A percentile compares a stretch with the other conserved stretches of the same genome.
These are phyloP conservation scores for Gillenia trifoliata DNA, from an alignment of 306 rosid genomes.

Conservation along the genomic window DNA sequence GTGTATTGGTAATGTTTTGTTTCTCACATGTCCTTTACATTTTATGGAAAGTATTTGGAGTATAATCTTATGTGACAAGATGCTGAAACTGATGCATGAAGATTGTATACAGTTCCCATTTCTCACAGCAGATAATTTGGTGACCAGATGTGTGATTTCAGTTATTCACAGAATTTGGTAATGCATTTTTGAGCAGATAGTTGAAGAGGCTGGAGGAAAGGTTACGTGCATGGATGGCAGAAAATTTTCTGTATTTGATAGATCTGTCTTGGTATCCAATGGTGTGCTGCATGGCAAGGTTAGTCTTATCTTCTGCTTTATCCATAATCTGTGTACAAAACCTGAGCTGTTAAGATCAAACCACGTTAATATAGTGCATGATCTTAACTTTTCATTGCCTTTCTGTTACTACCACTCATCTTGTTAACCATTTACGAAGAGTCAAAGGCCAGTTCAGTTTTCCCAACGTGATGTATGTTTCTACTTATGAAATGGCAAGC, in stretches of 20 bases:
- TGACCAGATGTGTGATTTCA: background rate
- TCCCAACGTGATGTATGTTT: background rate
- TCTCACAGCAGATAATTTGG: background rate
- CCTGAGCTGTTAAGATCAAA: background rate
- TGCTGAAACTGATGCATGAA: background rate
- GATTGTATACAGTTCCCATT: background rate
- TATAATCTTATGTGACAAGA: background rate
- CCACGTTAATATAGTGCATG: background rate
- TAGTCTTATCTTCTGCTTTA: conserved; percentile 15
- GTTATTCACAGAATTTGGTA: background rate
- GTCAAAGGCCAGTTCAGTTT: background rate
- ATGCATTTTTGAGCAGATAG: conserved; percentile 47
- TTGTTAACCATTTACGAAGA: background rate
- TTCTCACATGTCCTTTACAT: background rate
- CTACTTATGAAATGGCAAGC: background rate
- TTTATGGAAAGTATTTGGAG: background rate
- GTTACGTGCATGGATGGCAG: conserved; percentile 92
- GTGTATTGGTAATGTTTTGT: conserved; percentile 65
- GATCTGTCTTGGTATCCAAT: conserved; percentile 88
- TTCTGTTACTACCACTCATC: background rate
- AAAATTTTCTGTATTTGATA: conserved; percentile 81
- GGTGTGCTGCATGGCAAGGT: conserved; percentile 74
- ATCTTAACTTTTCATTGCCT: background rate
- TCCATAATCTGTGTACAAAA: background rate
- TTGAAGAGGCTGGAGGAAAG: conserved; percentile 90